Evolutionary conservation across 2,329 filamentous ascomycete genomes (phyloP).

Genomic region (Pleoardoris graminearum): DNA sequence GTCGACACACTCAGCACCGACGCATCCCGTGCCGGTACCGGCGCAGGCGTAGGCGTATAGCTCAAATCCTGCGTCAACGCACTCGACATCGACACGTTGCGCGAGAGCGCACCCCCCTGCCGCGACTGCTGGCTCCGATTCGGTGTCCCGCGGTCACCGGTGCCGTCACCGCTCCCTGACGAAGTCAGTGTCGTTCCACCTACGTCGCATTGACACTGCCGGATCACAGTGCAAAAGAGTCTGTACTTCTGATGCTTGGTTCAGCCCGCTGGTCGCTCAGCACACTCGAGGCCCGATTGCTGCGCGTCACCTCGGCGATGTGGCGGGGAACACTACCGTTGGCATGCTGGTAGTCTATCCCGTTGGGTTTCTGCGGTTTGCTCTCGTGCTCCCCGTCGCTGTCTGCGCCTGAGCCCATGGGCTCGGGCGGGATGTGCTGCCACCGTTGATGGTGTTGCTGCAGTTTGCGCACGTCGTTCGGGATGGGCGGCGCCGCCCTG

Average conservation of each 20-base stretch:
- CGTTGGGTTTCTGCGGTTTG: neutral
- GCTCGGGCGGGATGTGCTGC: neutral
- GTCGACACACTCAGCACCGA: neutral
- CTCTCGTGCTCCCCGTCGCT: constrained; percentile 12
- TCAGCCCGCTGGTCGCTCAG: constrained; percentile 14
- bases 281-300: constrained; percentile 3
- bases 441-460: neutral
- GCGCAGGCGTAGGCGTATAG: too few relatives aligned
- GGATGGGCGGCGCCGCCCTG: constrained; percentile 37
- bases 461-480: constrained; percentile 25
- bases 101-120: neutral
- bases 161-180: neutral
- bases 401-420: neutral
- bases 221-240: constrained; percentile 20
- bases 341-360: neutral
- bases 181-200: neutral
- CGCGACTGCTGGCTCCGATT: neutral
- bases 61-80: neutral
- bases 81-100: neutral
- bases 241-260: constrained; percentile 14
- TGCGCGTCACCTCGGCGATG: constrained; percentile 8
- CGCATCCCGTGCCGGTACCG: neutral
- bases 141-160: neutral
- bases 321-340: constrained; percentile 2
- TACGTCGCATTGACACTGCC: neutral